These are phyloP conservation scores for Rhododendron henanense DNA, from an alignment of 148 eudicot species.

Conservation along the genomic window DNA sequence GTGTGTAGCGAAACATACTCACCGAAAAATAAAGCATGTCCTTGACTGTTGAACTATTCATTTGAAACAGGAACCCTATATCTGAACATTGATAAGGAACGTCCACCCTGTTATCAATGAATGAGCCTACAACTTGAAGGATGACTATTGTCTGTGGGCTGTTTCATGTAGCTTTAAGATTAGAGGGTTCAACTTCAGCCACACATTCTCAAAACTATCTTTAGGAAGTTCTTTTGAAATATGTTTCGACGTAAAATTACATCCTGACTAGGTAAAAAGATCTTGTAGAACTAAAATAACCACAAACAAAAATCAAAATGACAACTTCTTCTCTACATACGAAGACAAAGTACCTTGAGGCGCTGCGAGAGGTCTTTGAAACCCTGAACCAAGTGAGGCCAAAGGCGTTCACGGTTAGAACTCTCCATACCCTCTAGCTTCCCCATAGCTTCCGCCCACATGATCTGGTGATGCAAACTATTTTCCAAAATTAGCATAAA, in stretches of 20 bases:
- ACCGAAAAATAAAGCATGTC: background rate
- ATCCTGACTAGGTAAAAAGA: background rate
- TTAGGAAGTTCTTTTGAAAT: background rate
- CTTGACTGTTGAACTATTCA: background rate
- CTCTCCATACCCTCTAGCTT: conserved; percentile 98
- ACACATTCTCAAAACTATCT: background rate
- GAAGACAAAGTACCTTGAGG: conserved; percentile 50
- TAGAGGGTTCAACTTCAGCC: background rate
- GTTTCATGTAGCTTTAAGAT: background rate
- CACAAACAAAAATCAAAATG: background rate
- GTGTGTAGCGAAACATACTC: background rate
- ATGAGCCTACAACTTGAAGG: background rate
- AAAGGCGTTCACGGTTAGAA: conserved; percentile 81
- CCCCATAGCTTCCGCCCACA: conserved; percentile 99
- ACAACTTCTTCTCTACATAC: background rate
- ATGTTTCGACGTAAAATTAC: background rate
- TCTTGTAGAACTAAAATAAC: background rate
- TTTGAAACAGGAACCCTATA: background rate
- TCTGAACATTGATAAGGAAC: background rate
- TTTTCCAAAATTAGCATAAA: conserved; percentile 27
- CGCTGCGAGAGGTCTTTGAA: conserved; percentile 96
- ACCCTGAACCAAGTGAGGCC: conserved; percentile 95
- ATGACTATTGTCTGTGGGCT: background rate
- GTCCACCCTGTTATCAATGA: background rate
- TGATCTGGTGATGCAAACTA: conserved; percentile 62